Evolutionary conservation across 495 filamentous ascomycete genomes (phyloP).

Genomic region (Neurospora intermedia): DNA sequence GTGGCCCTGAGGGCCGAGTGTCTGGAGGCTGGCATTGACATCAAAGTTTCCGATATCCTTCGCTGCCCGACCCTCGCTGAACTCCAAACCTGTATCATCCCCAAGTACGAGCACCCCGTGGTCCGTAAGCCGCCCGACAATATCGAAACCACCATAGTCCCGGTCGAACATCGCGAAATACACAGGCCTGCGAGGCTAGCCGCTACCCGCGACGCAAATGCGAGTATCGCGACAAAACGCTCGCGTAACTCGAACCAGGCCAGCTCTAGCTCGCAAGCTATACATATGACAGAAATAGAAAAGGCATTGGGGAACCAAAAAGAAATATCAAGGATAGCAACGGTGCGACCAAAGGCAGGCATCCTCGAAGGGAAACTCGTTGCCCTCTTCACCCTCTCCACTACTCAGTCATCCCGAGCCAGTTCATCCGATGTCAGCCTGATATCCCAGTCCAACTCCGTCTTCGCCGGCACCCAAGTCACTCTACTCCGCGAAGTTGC

Average conservation of each 20-base stretch:
- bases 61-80: constrained; percentile 31
- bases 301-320: constrained; percentile 13
- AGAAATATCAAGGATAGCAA: constrained; percentile 25
- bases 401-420: constrained; percentile 11
- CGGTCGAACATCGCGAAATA: constrained; percentile 9
- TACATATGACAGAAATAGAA: constrained; percentile 19
- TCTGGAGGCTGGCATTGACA: constrained; percentile 24
- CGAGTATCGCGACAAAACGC: constrained; percentile 1
- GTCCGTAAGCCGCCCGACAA: neutral
- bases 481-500: constrained; percentile 22
- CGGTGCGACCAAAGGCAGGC: constrained; percentile 35
- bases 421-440: constrained; percentile 25
- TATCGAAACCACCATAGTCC: constrained; percentile 10
- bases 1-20: constrained; percentile 23
- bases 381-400: constrained; percentile 29
- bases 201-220: neutral
- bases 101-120: constrained; percentile 14
- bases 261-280: constrained; percentile 8
- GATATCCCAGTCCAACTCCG: constrained; percentile 24
- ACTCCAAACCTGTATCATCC: constrained; percentile 22
- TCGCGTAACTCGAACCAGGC: constrained; percentile 14
- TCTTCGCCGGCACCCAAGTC: constrained; percentile 27
- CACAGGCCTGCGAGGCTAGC: constrained; percentile 12
- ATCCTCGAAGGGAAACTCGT: constrained; percentile 35
- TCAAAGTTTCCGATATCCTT: constrained; percentile 30